Evolutionary conservation across 768 basidiomycete species (phyloP).

Genomic region (Rhodotorula paludigena): DNA sequence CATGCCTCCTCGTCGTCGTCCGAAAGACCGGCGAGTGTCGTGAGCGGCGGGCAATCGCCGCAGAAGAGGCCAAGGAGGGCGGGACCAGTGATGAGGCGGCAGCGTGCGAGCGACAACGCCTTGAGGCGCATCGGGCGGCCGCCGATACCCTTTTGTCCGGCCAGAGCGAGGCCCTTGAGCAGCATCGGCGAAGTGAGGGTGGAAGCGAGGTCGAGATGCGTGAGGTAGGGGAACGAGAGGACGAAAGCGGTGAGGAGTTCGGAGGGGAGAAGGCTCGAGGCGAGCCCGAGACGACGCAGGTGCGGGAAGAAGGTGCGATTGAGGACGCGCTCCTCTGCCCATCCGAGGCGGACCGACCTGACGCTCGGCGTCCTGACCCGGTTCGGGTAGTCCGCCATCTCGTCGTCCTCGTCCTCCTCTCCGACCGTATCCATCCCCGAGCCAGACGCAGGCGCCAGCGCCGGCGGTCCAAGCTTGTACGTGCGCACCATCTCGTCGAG

Average conservation of each 20-base stretch:
- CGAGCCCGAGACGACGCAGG: slow-evolving; percentile 70
- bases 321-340: slow-evolving; percentile 23
- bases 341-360: slow-evolving; percentile 17
- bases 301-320: slow-evolving; percentile 40
- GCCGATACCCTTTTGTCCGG: slow-evolving; percentile 49
- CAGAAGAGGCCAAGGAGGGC: slow-evolving; percentile 58
- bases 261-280: slow-evolving; percentile 70
- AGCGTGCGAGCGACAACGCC: slow-evolving; percentile 78
- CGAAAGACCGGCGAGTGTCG: slow-evolving; percentile 28
- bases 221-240: slow-evolving; percentile 74
- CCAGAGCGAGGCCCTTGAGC: slow-evolving; percentile 58
- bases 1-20: slow-evolving; percentile 30
- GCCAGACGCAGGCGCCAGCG: slow-evolving; percentile 37
- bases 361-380: slow-evolving; percentile 49
- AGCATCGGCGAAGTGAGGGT: slow-evolving; percentile 76
- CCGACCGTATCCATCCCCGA: slow-evolving; percentile 3
- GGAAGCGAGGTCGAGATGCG: slow-evolving; percentile 83
- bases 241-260: slow-evolving; percentile 67
- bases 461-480: slow-evolving; percentile 51
- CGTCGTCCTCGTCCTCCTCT: slow-evolving; percentile 48
- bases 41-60: slow-evolving; percentile 35
- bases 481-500: slow-evolving; percentile 74
- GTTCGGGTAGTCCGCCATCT: slow-evolving; percentile 44
- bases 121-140: slow-evolving; percentile 60
- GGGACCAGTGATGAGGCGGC: slow-evolving; percentile 73